A percentile compares a stretch with the other conserved stretches of the same genome.
These are phyloP conservation scores for Colletotrichum gloeosporioides DNA, from an alignment of 2,329 filamentous ascomycete species.

Conservation along the genomic window DNA sequence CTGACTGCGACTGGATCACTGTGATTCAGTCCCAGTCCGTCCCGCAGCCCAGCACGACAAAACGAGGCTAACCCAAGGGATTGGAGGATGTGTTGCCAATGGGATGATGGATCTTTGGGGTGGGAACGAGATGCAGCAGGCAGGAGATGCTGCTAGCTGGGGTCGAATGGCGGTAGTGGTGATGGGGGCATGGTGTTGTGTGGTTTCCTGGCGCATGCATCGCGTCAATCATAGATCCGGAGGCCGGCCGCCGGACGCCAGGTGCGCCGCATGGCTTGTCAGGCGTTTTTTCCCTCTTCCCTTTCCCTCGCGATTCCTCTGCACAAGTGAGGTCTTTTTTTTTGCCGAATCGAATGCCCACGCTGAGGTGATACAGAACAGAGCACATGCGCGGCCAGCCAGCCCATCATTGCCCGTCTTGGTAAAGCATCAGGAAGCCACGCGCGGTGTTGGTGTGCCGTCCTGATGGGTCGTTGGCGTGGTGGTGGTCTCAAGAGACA, in stretches of 20 bases:
- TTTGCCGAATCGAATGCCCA: neutral
- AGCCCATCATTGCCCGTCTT: neutral
- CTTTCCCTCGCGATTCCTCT: neutral
- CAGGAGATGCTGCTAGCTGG: neutral
- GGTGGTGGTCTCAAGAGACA: neutral
- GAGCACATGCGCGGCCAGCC: neutral
- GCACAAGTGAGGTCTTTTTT: neutral
- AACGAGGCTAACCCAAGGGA: neutral
- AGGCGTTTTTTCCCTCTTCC: neutral
- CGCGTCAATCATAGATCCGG: neutral
- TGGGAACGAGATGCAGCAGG: neutral
- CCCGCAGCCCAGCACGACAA: neutral
- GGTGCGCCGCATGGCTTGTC: neutral
- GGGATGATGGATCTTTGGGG: neutral
- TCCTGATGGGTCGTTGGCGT: neutral
- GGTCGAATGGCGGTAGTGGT: neutral
- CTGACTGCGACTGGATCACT: neutral
- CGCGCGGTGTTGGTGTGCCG: neutral
- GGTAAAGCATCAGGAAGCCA: neutral
- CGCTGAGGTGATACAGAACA: neutral
- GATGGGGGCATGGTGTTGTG: neutral
- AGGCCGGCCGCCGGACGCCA: neutral
- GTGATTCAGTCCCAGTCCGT: neutral
- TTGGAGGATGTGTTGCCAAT: neutral
- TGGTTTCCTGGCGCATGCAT: neutral